Evolutionary conservation across 352 stramenopile species (phyloP), one percentile per base, ranked within the genome.

Genomic region (Phytophthora cajani): DNA sequence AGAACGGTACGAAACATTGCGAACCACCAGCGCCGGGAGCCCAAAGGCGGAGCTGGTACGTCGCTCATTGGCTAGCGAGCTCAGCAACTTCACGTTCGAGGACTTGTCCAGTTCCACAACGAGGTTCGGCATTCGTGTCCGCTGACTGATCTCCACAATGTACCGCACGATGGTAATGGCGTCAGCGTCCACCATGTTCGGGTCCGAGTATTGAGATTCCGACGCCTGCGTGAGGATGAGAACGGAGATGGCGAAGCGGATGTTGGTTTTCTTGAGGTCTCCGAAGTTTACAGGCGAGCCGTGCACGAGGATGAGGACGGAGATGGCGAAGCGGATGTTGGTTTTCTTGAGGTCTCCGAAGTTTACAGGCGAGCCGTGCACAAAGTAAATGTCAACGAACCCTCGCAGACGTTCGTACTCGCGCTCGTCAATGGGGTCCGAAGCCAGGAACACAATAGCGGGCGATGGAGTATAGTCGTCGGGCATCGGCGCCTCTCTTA

Each of bases 181-280:
- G 55, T 94, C 82, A 5, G 87, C 85, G 49, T 94, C 87, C 6
- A 94, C 77, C 87, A 94, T 94, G 56, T 94, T 94, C 6, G 83
- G 79, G 50, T 94, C 87, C 0, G 85, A 78, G 60, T 91, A 94
- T 47, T 73, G 67, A 8, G 75, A 76, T 47, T 82, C 76, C 0
- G 77, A 87, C 4, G 79, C 60, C 23, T 79, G 72, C 5, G 83
- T 89, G 38, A 93, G 75, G 47, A 94, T 88, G 38, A 94, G 67
- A 36, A 94, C 84, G 0, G 84, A 85, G 10, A 75, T 80, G 17
- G 82, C 82, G 1, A 59, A 67, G 25, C 83, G 79, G 19, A 94
- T 91, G 27, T 84, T 80, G 10, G 85, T 92, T 42, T 81, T 86
- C 49, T 87, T 84, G 5, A 94, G 75, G 33, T 94, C 87, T 1